Conservation (phyloP, 2,329 filamentous ascomycete genomes). For the Penicillium glabrum region DNA sequence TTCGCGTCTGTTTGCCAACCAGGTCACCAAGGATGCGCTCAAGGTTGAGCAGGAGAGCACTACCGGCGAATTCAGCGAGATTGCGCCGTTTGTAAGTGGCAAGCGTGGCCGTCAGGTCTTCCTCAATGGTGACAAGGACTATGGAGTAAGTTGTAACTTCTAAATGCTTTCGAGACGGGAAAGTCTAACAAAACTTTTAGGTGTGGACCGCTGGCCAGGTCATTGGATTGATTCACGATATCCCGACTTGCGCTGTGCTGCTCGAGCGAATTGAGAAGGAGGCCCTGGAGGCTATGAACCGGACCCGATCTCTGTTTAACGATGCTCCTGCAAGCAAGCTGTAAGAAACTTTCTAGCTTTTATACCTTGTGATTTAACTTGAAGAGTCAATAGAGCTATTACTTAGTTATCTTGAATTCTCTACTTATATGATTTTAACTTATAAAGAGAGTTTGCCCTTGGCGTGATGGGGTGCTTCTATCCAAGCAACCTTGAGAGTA, state of each 20-base stretch:
- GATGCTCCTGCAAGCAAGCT: constrained; percentile 55
- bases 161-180: not conserved
- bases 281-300: constrained; percentile 65
- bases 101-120: constrained; percentile 91
- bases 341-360: constrained; percentile 30
- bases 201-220: constrained; percentile 98
- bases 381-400: not conserved
- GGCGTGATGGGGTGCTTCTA: no score
- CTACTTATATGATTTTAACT: no score
- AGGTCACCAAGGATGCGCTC: constrained; percentile 76
- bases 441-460: no score
- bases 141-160: constrained; percentile 64
- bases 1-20: constrained; percentile 82
- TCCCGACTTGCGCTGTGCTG: constrained; percentile 71
- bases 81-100: constrained; percentile 83
- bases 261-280: constrained; percentile 74
- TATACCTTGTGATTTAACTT: not conserved
- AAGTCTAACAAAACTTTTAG: constrained; percentile 44
- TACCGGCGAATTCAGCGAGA: constrained; percentile 84
- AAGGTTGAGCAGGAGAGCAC: constrained; percentile 80
- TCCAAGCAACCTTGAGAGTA: no score
- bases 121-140: constrained; percentile 84
- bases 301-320: constrained; percentile 57
- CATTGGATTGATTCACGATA: constrained; percentile 83
- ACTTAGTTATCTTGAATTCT: not conserved